Base-by-base conservation (phyloP, 495 filamentous ascomycete genomes). In the Penicillium herquei region DNA sequence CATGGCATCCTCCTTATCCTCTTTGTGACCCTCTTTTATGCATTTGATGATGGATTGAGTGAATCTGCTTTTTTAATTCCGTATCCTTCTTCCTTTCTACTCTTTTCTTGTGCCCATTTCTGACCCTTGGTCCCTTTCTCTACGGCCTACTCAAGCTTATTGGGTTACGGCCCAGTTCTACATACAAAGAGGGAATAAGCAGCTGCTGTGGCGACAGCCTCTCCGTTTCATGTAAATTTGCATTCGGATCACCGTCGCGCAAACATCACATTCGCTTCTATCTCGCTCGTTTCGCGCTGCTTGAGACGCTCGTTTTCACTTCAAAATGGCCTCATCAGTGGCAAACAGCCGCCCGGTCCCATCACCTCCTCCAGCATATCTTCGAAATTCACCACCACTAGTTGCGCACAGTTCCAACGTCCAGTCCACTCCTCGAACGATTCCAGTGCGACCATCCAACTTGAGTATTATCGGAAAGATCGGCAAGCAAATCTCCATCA, bases 301-400 rank as follows among this genome's bases (percentile, higher is more conserved):
- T 26, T 26, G 21, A 26, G 21, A 51, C 49, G n/a, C 34, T 51
- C 49, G 49, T 51, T 51, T 31, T 34, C n/a, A 33, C 39, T 7
- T 14, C 3, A 51, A 14, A 11, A 75, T 77, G 72, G 70, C 72
- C 14, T 64, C 58, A 56, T 60, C 70, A 12, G 52, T 69, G 21
- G 61, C 61, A 42, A 57, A 56, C 48, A 66, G 69, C 43, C 73
- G 66, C 34, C 59, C 70, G 30, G 51, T 72, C 34, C 65, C 75
- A 31, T 68, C 73, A 54, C 75, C 75, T 56, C 70, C 75, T 13
- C 68, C 75, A 30, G 74, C 71, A 49, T 77, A 77, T 56, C 65
- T 75, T 44, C 71, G 68, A 49, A 69, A 73, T 33, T 70, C 75
- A 30, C 71, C 75, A 49, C 70, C 70, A 7, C 56, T 67, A 51